Percentiles rank a stretch among this genome's conserved stretches.
phyloP scores from a whole-genome alignment of 306 rosid species.

The Myrica gale region DNA sequence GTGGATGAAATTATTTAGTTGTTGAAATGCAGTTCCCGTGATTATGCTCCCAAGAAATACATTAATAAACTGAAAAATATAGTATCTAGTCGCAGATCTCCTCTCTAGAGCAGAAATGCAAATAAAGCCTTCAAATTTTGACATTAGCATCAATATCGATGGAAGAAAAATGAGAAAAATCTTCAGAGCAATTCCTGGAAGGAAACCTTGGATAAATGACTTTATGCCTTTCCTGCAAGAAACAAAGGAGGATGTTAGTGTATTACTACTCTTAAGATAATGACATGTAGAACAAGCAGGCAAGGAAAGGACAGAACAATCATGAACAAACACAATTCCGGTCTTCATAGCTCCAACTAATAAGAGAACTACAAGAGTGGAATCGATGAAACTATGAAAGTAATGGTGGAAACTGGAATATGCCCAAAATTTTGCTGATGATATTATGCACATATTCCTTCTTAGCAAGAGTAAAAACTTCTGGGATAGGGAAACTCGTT shows the following conservation, averaged over 20 bases:
- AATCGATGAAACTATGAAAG: not conserved
- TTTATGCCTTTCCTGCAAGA: conserved; percentile 63
- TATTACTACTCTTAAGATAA: not conserved
- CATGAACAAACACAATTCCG: not conserved
- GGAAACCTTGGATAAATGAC: conserved; percentile 90
- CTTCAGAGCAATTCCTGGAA: conserved; percentile 96
- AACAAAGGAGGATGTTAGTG: conserved; percentile 15
- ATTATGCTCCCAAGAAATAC: conserved; percentile 98
- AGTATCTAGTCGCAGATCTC: conserved; percentile 83
- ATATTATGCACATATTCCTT: not conserved
- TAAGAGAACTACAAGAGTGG: not conserved
- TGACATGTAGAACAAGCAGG: not conserved
- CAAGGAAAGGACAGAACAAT: not conserved
- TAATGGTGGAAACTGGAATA: not conserved
- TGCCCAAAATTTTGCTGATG: not conserved
- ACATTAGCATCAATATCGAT: conserved; percentile 81
- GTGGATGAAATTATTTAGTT: conserved; percentile 74
- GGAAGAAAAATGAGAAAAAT: conserved; percentile 85
- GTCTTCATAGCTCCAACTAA: not conserved
- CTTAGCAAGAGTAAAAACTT: not conserved
- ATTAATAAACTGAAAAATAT: conserved; percentile 77
- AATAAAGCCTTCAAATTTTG: conserved; percentile 83
- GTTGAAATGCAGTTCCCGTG: conserved; percentile 95
- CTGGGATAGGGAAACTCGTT: too few species aligned
- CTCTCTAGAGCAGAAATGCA: conserved; percentile 78